Percentiles rank a stretch among this genome's conserved stretches.
These are phyloP conservation scores for Aspergillus japonicus DNA, from an alignment of 2,329 filamentous ascomycete species.

Conservation along the genomic window DNA sequence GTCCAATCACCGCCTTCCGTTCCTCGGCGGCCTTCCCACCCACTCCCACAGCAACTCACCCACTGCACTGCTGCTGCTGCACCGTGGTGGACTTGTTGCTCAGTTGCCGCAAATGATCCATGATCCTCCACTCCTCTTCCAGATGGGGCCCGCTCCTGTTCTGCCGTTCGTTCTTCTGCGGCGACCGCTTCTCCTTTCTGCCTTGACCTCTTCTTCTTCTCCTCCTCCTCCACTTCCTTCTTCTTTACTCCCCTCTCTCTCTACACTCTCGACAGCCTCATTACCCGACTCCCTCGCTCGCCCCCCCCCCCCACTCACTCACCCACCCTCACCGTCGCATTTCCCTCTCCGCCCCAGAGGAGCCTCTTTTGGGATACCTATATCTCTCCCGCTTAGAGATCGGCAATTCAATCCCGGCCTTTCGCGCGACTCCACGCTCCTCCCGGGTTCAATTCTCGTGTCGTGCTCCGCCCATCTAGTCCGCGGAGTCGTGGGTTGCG, in stretches of 20 bases:
- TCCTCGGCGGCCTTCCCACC: conserved; percentile 35
- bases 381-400: conserved; percentile 15
- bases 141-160: conserved; percentile 22
- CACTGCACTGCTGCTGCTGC: too few species aligned
- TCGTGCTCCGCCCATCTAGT: conserved; percentile 6
- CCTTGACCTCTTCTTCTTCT: conserved; percentile 23
- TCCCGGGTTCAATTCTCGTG: conserved; percentile 9
- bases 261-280: conserved; percentile 12
- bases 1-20: conserved; percentile 33
- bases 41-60: conserved; percentile 1
- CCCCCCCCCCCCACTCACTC: too few species aligned
- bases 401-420: conserved; percentile 1
- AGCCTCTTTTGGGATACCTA: conserved; percentile 15
- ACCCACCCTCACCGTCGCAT: conserved; percentile 5
- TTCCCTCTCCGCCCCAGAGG: conserved; percentile 6
- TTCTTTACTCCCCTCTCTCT: conserved; percentile 10
- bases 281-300: not conserved
- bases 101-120: conserved; percentile 20
- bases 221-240: conserved; percentile 20
- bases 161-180: conserved; percentile 25
- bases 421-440: conserved; percentile 10
- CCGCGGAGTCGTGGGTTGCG: conserved; percentile 16
- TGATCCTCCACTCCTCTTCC: conserved; percentile 22
- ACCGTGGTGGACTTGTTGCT: not conserved
- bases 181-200: conserved; percentile 39